Evolutionary conservation across 1,284 basidiomycete genomes (phyloP).

Genomic region (Inonotus obliquus): DNA sequence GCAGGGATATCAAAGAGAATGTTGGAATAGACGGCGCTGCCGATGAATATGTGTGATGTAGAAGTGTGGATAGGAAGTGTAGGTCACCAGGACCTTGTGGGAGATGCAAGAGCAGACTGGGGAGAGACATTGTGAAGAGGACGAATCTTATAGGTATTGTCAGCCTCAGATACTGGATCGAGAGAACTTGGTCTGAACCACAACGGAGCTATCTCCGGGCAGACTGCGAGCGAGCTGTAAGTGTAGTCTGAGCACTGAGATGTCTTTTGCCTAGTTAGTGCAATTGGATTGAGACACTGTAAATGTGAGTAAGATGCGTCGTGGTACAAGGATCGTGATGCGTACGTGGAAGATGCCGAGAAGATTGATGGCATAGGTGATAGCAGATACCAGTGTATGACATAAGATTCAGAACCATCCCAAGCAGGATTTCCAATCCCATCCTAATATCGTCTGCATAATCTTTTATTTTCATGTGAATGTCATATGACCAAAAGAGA

Average conservation of each 20-base stretch:
- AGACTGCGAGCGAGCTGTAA: not conserved
- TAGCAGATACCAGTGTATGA: not conserved
- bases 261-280: not conserved
- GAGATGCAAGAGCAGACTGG: constrained; percentile 8
- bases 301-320: not conserved
- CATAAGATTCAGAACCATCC: not conserved
- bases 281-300: not conserved
- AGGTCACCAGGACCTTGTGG: constrained; percentile 18
- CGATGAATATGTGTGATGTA: not conserved
- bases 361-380: not conserved
- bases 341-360: not conserved
- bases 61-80: constrained; percentile 1
- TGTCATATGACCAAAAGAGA: not conserved
- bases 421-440: no score
- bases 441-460: not conserved
- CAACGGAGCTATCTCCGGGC: not conserved
- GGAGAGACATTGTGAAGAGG: not conserved
- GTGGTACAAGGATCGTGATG: no score
- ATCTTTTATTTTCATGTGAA: not conserved
- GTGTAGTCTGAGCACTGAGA: not conserved
- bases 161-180: constrained; percentile 5
- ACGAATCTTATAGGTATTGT: constrained; percentile 7
- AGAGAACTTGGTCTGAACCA: constrained; percentile 1
- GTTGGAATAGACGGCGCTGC: constrained; percentile 17
- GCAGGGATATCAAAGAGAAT: constrained; percentile 5